These are phyloP conservation scores for Pinus taeda DNA, from an alignment of 75 land plant genomes.

Conservation along the genomic window DNA sequence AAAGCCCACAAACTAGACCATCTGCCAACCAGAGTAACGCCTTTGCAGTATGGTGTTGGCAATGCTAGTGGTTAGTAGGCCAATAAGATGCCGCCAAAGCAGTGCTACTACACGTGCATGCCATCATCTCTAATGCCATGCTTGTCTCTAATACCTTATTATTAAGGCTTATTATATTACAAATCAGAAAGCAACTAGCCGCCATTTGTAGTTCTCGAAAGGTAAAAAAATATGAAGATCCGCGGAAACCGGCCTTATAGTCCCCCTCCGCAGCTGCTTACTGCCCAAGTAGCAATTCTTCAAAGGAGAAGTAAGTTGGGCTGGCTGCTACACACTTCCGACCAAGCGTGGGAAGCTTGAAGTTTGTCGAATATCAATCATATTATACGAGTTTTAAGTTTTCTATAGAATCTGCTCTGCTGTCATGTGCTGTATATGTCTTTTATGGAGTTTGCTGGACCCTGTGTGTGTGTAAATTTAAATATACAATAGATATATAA, in stretches of 20 bases:
- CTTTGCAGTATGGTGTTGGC: background rate
- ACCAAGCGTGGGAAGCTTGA: constrained; percentile 1
- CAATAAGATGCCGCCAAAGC: background rate
- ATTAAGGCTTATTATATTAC: background rate
- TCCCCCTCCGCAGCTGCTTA: background rate
- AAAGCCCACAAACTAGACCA: background rate
- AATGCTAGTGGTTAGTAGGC: background rate
- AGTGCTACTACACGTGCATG: background rate
- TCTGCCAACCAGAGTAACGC: background rate
- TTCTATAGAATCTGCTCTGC: background rate
- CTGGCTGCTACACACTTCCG: background rate
- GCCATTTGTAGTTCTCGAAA: background rate
- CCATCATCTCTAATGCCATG: background rate
- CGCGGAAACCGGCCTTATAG: background rate
- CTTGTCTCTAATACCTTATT: background rate
- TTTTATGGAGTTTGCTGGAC: background rate
- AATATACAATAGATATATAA: background rate
- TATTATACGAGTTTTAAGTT: background rate
- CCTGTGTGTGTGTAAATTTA: background rate
- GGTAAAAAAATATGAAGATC: background rate
- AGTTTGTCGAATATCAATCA: background rate
- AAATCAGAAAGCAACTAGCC: constrained; percentile 1
- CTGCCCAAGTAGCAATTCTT: background rate
- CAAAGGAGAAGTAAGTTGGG: background rate
- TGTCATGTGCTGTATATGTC: background rate